Evolutionary conservation across 441 rosid species (phyloP), one percentile per base, ranked within the genome.

Genomic region (Euphorbia schlechtendalii): DNA sequence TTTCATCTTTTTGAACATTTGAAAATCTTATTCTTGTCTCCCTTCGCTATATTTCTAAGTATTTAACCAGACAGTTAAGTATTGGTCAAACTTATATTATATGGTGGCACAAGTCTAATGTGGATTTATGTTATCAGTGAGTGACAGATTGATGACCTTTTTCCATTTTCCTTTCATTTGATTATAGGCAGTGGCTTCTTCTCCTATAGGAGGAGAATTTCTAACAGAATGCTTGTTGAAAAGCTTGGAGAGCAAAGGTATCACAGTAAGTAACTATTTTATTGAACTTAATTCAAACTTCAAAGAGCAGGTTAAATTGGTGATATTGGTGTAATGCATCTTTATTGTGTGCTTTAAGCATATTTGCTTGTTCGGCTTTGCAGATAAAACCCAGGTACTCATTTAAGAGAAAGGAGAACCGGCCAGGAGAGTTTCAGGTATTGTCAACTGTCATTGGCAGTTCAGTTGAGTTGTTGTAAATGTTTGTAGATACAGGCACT

Each of bases 381-480:
- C 83, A 95, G 99, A 88, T 95, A 76, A 90, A 77, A 77, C 98
- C 99, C 14, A 88, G 98, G 76, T 95, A 95, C 73, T 90, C 99
- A 34, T 90, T 95, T 80, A 92, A 87, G 88, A 83, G 99, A 75
- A 92, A 92, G 79, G 99, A 95, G 80, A 75, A 77, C 68, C 90
- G 96, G 22, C 79, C 93, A 1, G 90, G 97, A 41, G 98, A 86
- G 24, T 95, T 86, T 83, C 98, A 92, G 98, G 99, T 95, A 74
- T 56, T 51, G 64, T 65, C 41, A 40, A 34, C 17, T 63, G 36
- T 61, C 53, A 46, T 46, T 71, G 14, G 60, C 13, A 11, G 10
- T 66, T 40, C 13, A 51, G 67, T 67, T 13, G 17, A 24, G n/a
- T 20, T 66, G 43, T 18, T 24, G 40, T 45, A n/a, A 18, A 18